phyloP scores from a whole-genome alignment of 1,139 yeast genomes.

The Debaryomyces coudertii region DNA sequence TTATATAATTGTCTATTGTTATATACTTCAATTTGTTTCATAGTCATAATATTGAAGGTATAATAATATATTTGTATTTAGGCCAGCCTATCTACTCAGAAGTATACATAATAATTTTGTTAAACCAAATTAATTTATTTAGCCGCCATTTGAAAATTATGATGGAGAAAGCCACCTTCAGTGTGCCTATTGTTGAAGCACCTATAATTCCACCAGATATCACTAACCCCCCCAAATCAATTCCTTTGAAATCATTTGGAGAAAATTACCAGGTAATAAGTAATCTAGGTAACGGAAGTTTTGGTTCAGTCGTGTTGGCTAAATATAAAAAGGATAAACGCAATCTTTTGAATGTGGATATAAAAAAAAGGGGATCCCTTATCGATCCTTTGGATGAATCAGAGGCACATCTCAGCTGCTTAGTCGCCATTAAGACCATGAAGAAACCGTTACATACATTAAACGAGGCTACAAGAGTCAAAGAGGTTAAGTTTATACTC shows the following conservation, averaged over 20 bases:
- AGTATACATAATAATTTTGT: conserved; percentile 1
- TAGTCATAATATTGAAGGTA: neutral
- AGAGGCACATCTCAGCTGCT: conserved; percentile 28
- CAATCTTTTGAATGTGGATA: conserved; percentile 17
- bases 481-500: conserved; percentile 75
- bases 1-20: neutral
- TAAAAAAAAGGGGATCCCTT: conserved; percentile 44
- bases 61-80: neutral
- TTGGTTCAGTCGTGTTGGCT: conserved; percentile 73
- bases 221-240: conserved; percentile 23
- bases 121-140: conserved; percentile 1
- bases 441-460: conserved; percentile 52
- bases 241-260: conserved; percentile 46
- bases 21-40: neutral
- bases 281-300: conserved; percentile 73
- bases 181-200: neutral
- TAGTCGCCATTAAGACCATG: conserved; percentile 88
- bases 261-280: conserved; percentile 54
- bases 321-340: conserved; percentile 32
- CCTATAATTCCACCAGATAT: conserved; percentile 18
- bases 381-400: conserved; percentile 48
- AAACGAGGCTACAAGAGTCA: conserved; percentile 62
- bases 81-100: neutral
- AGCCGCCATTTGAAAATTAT: conserved; percentile 9
- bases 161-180: conserved; percentile 4